These are phyloP conservation scores for Mycena capillaripes DNA, from an alignment of 768 basidiomycete genomes.

Conservation along the genomic window DNA sequence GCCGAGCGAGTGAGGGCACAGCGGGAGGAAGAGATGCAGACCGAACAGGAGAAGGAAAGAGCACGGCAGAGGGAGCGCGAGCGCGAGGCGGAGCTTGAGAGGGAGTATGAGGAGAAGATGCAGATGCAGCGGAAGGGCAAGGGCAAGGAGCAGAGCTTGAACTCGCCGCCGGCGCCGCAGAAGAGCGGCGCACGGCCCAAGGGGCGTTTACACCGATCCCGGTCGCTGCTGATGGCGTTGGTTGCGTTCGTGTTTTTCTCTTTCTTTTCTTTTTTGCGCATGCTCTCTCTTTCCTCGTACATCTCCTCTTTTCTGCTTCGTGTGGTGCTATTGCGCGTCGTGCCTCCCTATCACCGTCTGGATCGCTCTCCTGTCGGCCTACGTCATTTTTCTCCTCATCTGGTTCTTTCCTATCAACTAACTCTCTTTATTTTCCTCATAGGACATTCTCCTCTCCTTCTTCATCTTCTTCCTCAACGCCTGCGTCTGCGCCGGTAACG, in stretches of 20 bases:
- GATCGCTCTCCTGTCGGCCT: neutral
- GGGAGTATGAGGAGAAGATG: slow-evolving; percentile 41
- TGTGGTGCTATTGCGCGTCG: neutral
- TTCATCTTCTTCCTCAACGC: slow-evolving; percentile 41
- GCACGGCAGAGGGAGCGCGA: slow-evolving; percentile 54
- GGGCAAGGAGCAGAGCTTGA: slow-evolving; percentile 64
- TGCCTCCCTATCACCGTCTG: neutral
- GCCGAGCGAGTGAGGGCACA: slow-evolving; percentile 39
- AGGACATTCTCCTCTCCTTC: slow-evolving; percentile 39
- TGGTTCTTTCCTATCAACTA: neutral
- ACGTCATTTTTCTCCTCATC: neutral
- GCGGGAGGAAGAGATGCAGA: slow-evolving; percentile 42
- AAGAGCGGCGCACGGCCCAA: slow-evolving; percentile 29
- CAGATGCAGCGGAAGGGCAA: slow-evolving; percentile 59
- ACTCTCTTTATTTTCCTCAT: neutral
- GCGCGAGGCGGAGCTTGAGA: slow-evolving; percentile 38
- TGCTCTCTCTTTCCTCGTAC: slow-evolving; percentile 8
- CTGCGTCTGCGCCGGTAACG: slow-evolving; percentile 41
- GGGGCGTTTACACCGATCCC: slow-evolving; percentile 34
- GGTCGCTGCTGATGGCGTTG: slow-evolving; percentile 78
- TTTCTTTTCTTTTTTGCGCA: neutral
- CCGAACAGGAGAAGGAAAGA: slow-evolving; percentile 40
- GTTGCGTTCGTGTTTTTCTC: slow-evolving; percentile 63
- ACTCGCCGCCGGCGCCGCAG: slow-evolving; percentile 30
- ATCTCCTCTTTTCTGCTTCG: slow-evolving; percentile 20